Conservation (phyloP, 179 eudicot species). For the Carnegiea gigantea region DNA sequence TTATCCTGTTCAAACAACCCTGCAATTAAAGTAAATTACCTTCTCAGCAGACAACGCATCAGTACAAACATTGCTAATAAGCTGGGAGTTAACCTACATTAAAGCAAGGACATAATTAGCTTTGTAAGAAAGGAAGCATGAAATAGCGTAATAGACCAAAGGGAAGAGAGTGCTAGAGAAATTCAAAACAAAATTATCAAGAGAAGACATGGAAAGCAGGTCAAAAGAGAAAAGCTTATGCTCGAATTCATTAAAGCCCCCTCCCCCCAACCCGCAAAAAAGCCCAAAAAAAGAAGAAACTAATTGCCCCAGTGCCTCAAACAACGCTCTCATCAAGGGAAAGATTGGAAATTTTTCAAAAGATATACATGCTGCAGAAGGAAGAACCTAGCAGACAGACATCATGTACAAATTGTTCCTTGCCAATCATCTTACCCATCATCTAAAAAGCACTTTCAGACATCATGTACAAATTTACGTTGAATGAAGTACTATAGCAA, state of each 20-base stretch:
- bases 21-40: constrained; percentile 44
- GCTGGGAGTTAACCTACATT: constrained; percentile 89
- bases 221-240: neutral
- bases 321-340: neutral
- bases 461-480: neutral
- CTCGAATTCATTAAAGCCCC: neutral
- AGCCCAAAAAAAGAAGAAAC: too few species aligned
- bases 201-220: neutral
- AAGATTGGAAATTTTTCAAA: too few species aligned
- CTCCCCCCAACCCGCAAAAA: too few species aligned
- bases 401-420: neutral
- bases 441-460: neutral
- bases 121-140: neutral
- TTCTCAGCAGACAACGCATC: constrained; percentile 99
- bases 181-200: neutral
- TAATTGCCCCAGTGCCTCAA: neutral
- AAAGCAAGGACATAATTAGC: constrained; percentile 22
- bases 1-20: neutral
- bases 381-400: neutral
- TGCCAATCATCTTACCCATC: neutral
- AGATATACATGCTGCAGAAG: too few species aligned
- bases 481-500: too few species aligned
- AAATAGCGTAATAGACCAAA: neutral
- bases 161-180: neutral
- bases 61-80: constrained; percentile 96